Evolutionary conservation across 2,329 filamentous ascomycete genomes (phyloP), one percentile per base, ranked within the genome.

Genomic region (Escovopsis sp.): DNA sequence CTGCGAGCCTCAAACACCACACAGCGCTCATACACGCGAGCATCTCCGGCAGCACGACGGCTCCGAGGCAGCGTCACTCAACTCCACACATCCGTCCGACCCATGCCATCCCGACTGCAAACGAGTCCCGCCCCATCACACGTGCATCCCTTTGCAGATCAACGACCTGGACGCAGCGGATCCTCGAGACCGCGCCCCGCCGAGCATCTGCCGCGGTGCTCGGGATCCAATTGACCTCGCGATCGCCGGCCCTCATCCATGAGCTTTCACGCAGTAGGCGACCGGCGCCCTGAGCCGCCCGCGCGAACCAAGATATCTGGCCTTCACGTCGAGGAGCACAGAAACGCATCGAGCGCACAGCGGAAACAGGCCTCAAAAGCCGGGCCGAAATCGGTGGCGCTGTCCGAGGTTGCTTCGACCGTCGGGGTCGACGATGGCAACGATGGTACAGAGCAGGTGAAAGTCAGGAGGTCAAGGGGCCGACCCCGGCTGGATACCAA

Each of bases 401-500:
- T 29, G 3, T 12, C 14, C 25, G 34, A 37, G 13, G 29, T 21
- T 10, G 2, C 33, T 13, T 9, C 36, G 14, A 33, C 42, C 23
- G 27, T 31, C 9, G 41, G 43, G 5, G 48, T 46, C 7, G 33
- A 35, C 14, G 23, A 32, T 1, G 30, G 39, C 2, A 47, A 49
- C 13, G 47, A 41, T 2, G 54, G 57, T 2, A 57, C 60, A 1
- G 58, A 65, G 1, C 58, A 60, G 3, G 62, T 64, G 34, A 60
- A 63, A 33, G 65, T 63, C 46, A 76, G 72, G 52, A 73, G 79
- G 46, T 63, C 73, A 14, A 66, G 84, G 50, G 84, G 84, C 7
- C 68, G 84, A 37, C 84, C 84, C 5, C 65, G 82, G 34, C 65
- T 90, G 13, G 76, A 87, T 45, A 72, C 74, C n/a, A 74, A 75